These are phyloP conservation scores for Aquilaria yunnanensis DNA, from an alignment of 345 rosid genomes.

Conservation along the genomic window DNA sequence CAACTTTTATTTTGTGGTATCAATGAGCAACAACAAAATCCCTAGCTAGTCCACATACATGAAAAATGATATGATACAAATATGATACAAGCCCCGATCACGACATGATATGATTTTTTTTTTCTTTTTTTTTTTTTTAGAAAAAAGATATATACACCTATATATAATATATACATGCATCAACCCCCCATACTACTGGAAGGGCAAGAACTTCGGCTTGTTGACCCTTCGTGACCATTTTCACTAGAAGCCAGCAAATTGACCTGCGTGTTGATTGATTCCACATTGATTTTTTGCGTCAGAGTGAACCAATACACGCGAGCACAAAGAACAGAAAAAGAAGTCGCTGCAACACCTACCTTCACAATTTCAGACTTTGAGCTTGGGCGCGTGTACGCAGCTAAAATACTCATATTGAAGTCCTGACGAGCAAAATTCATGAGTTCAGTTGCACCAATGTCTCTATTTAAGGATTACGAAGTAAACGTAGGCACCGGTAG, in stretches of 20 bases:
- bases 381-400: slow-evolving; percentile 71
- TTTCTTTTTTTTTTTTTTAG: too few species aligned
- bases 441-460: too few species aligned
- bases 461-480: not conserved
- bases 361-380: slow-evolving; percentile 85
- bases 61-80: too few species aligned
- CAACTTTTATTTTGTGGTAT: too few species aligned
- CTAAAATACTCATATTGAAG: slow-evolving; percentile 88
- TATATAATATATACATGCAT: slow-evolving; percentile 1
- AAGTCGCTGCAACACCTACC: slow-evolving; percentile 28
- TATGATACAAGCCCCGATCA: too few species aligned
- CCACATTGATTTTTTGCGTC: not conserved
- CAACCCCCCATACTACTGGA: slow-evolving; percentile 69
- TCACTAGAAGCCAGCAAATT: slow-evolving; percentile 65
- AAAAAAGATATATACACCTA: too few species aligned
- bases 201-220: slow-evolving; percentile 23
- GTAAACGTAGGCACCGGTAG: not conserved
- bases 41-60: too few species aligned
- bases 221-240: slow-evolving; percentile 32
- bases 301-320: not conserved
- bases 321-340: not conserved
- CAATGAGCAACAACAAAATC: too few species aligned
- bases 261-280: slow-evolving; percentile 42
- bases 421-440: slow-evolving; percentile 33
- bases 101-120: too few species aligned